Evolutionary conservation across 345 rosid species (phyloP).

Genomic region (Hirschfeldia incana): DNA sequence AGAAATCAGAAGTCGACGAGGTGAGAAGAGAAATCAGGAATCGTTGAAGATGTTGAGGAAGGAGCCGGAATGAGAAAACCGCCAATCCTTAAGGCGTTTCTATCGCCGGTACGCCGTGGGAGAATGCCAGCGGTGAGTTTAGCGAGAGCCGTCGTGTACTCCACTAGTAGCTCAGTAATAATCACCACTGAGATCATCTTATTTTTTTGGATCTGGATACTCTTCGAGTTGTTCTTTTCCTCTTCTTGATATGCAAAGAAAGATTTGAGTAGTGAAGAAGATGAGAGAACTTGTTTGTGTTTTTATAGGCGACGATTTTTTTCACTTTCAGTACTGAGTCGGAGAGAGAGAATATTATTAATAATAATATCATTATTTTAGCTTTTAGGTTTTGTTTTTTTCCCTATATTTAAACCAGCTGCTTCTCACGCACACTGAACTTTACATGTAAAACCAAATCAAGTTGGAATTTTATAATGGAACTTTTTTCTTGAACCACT

Average conservation of each 20-base stretch:
- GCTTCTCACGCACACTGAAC: conserved; percentile 3
- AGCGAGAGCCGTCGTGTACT: conserved; percentile 54
- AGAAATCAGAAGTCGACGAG: conserved; percentile 37
- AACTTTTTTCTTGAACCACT: not conserved
- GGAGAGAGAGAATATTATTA: not conserved
- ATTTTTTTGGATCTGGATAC: not conserved
- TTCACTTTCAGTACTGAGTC: not conserved
- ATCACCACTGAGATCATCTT: conserved; percentile 49
- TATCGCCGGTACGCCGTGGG: conserved; percentile 33
- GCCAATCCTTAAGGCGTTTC: conserved; percentile 27
- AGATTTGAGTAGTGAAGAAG: conserved; percentile 23
- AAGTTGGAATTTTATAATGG: not conserved
- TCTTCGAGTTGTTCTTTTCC: not conserved
- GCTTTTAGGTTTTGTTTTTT: not conserved
- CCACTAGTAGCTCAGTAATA: conserved; percentile 56
- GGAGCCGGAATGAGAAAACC: conserved; percentile 30
- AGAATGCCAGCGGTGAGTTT: conserved; percentile 45
- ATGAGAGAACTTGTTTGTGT: not conserved
- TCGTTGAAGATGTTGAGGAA: conserved; percentile 1
- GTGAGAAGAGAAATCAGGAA: conserved; percentile 41
- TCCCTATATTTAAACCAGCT: not conserved
- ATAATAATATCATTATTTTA: too few species aligned
- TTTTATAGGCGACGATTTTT: conserved; percentile 20
- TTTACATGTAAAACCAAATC: not conserved
- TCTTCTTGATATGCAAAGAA: not conserved